Evolutionary conservation across 306 rosid species (phyloP), one percentile per base, ranked within the genome.

Genomic region (Geum urbanum): DNA sequence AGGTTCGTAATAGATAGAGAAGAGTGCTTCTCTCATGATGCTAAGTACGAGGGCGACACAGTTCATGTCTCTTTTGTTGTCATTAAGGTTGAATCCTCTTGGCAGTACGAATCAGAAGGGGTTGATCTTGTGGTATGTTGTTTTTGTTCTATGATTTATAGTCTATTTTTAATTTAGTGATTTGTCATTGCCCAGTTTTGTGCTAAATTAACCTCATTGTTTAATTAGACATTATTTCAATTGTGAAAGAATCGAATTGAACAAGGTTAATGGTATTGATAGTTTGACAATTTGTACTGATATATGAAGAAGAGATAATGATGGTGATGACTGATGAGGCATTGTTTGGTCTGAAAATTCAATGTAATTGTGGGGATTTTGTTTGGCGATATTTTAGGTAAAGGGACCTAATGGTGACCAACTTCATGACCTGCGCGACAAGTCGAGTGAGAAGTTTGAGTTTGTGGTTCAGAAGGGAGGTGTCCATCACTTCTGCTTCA

Each of bases 41-140:
- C 85, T 1, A 73, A 84, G 76, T 91, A 86, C 67, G 91, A 87
- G 68, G 99, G 97, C 41, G 99, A 91, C 73, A 84, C 88, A 58
- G 90, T 94, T 51, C 95, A 88, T 76, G 78, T 80, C 64, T 91
- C 99, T 61, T 94, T 91, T 71, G 99, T 94, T 45, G 97, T 94
- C 66, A 86, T 91, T 71, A 88, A 94, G 79, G 80, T 88, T 59
- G 95, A 94, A 52, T 81, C 99, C 7, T 67, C 82, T 1, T 91
- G 97, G 97, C 92, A 86, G 70, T 81, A 83, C 40, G 71, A 72
- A 45, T 71, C 68, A 8, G 92, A 87, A 41, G 86, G 97, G 60
- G 95, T 91, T 19, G 97, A 94, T 89, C 92, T 91, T 57, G 91
- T 91, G 87, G 97, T 94, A 83, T 72, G 81, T 61, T 73, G 15